Evolutionary conservation across 345 rosid species (phyloP).

Genomic region (Brassica incana): DNA sequence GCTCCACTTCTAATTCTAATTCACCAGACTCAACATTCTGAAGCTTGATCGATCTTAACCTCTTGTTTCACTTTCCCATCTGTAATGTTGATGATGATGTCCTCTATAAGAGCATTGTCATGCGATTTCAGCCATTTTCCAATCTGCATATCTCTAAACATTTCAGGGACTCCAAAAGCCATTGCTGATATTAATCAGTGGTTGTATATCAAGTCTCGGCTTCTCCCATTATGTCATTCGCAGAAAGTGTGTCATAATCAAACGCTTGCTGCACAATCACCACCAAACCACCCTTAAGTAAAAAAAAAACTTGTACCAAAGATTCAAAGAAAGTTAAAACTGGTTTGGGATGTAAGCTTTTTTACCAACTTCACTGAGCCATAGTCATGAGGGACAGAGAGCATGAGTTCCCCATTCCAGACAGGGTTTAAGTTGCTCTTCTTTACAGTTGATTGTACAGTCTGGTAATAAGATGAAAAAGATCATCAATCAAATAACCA

Average conservation of each 20-base stretch:
- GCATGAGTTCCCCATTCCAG: slow-evolving; percentile 83
- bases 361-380: slow-evolving; percentile 59
- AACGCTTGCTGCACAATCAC: slow-evolving; percentile 67
- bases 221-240: slow-evolving; percentile 99
- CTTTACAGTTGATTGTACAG: slow-evolving; percentile 52
- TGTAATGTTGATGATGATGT: slow-evolving; percentile 75
- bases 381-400: slow-evolving; percentile 49
- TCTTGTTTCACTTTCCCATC: slow-evolving; percentile 92
- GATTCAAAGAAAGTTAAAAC: not conserved
- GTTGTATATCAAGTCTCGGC: slow-evolving; percentile 90
- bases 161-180: slow-evolving; percentile 90
- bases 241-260: slow-evolving; percentile 87
- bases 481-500: not conserved
- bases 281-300: not conserved
- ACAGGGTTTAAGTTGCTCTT: slow-evolving; percentile 76
- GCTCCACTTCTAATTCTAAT: slow-evolving; percentile 70
- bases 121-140: slow-evolving; percentile 91
- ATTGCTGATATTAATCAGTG: slow-evolving; percentile 85
- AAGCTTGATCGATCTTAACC: slow-evolving; percentile 64
- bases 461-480: slow-evolving; percentile 41
- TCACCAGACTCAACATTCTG: slow-evolving; percentile 97
- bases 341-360: not conserved
- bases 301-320: not conserved
- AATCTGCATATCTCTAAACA: slow-evolving; percentile 92
- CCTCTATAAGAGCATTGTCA: slow-evolving; percentile 85